Evolutionary conservation across 148 eudicot species (phyloP), one percentile per base, ranked within the genome.

Genomic region (Rhododendron henanense): DNA sequence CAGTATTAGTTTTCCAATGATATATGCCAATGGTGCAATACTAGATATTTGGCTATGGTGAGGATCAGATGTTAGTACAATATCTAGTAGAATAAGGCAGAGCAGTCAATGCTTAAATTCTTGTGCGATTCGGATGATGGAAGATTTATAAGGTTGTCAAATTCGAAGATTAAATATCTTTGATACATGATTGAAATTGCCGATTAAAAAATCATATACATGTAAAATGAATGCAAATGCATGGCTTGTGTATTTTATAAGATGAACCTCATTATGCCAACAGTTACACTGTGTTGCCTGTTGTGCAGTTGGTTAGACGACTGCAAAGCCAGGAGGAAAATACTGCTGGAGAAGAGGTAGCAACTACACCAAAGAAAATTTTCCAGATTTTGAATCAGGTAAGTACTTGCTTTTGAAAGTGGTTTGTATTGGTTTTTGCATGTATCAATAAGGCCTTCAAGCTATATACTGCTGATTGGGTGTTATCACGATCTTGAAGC

Each of bases 311-410:
- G 90, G 94, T 93, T 67, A 92, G 96, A 90, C 92, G 92, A 87
- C 88, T 95, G 77, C 94, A 93, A 85, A 87, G 89, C 88, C 93
- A 87, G 85, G 93, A 93, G 83, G 93, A 87, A 85, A 83, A 81
- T 86, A 91, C 78, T 84, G 48, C 88, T 81, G 94, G 87, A 86
- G 96, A 94, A 84, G 98, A 91, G 86, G 90, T 87, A 79, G 90
- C 91, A 69, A 89, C 93, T 67, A 90, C 92, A 44, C 93, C 94
- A 51, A 92, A 93, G 90, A 94, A 97, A 87, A 93, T 94, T 47
- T 97, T 95, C 63, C 99, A 93, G 94, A 84, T 97, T 47, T 88
- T 95, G 88, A 95, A 93, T 87, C 96, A 93, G 98, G 99, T 97
- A 87, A 87, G 65, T 31, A 35, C 47, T 39, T 37, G 5, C 63